Base-by-base conservation (phyloP, 306 rosid genomes). In the Cucurbita ficifolia region DNA sequence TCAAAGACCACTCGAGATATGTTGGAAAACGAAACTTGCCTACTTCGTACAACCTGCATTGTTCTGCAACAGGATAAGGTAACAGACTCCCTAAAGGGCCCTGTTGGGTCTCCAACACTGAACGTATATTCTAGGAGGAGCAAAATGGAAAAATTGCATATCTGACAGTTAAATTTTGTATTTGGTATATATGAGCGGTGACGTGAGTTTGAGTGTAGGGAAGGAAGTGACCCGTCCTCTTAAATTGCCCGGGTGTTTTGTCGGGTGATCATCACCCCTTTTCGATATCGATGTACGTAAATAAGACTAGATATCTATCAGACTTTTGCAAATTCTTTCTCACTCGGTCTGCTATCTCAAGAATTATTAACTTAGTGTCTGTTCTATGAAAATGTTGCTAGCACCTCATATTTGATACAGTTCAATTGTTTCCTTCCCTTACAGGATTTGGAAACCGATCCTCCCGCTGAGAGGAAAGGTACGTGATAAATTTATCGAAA, bases 31-130 rank as follows among this genome's bases (percentile, higher is more conserved):
- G 87, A 84, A 81, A 61, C 76, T 80, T 75, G 76, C 58, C 80
- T 19, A 39, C 72, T 78, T 10, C 74, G 60, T 79, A 79, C 78
- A 59, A 83, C 75, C 74, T 72, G 64, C 62, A 53, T 40, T 51
- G 68, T 49, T 81, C 70, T 78, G 21, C 87, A 84, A 76, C 85
- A 78, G 82, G 89, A 76, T 80, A 82, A 90, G 97, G 97, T 92
- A 71, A 62, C 45, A 33, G 61, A 70, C 67, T 52, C 35, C 81
- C 58, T 11, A 11, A 61, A 46, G 57, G 48, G 49, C 64, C n/a
- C 39, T 18, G 70, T 18, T 39, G 18, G 70, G 35, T 17, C 70
- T 63, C 35, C 50, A 39, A 6, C 43, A 39, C 50, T 19, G 6
- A 63, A 63, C 5, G 1, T 63, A 39, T 10, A 63, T 39, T 9